Evolutionary conservation across 2,329 filamentous ascomycete species (phyloP), one percentile per base, ranked within the genome.

Genomic region (Neofusicoccum parvum): DNA sequence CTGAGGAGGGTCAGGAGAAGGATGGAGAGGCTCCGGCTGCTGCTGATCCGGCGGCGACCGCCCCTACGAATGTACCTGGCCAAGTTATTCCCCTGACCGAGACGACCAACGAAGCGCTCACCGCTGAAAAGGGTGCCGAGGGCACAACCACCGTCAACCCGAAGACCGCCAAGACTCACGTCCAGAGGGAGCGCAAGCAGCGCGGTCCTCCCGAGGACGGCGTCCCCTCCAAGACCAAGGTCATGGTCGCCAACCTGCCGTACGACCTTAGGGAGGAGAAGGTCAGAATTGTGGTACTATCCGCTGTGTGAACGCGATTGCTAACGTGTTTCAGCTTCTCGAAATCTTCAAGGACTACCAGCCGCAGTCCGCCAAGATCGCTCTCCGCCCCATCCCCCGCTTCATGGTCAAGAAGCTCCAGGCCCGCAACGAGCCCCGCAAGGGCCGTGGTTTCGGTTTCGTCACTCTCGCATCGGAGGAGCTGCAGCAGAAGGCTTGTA

Each of bases 341-440:
- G 94, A 99, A 80, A 92, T 99, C 76, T 99, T 99, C 83, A 86
- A 88, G 76, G 92, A 88, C 69, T 99, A 97, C 85, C 87, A 93
- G 78, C 95, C 95, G 68, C 90, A 90, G 72, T 96, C 93, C 70
- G 94, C 95, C 80, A 99, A 98, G 89, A 98, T 99, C 77, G 95
- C 95, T 71, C 92, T 99, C 73, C 94, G 95, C 75, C 95, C 95
- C 62, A 99, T 99, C 72, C 95, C 95, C 73, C 94, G 94, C 75
- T 99, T 98, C 86, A 99, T 99, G 95, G 95, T 99, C 83, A 97
- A 97, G 90, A 99, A 99, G 88, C 92, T 99, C 69, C 94, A 97
- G 84, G 94, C 94, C 75, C 94, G 95, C 79, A 94, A 94, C 78
- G 95, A 99, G 85, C 90, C 94, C 75, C 95, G 95, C 85, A 99